Base-by-base conservation (phyloP, 106 monocot genomes). In the Gastrodia elata region DNA sequence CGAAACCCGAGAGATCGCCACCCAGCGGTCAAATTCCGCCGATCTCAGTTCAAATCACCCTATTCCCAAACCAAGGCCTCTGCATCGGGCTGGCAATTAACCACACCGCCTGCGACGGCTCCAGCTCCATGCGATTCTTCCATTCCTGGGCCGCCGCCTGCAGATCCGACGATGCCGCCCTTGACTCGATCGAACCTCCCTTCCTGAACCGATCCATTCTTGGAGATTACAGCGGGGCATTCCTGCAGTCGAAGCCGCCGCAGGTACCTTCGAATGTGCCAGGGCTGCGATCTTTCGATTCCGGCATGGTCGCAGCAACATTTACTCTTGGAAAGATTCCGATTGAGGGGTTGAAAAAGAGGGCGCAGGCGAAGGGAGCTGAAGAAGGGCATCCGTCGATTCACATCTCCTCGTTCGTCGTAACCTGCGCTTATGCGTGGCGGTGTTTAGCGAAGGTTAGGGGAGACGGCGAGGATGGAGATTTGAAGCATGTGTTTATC, bases 371-470 rank as follows among this genome's bases (percentile, higher is more conserved):
- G 8, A 37, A 49, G 36, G 39, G 42, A 2, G 69, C 1, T 18
- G 37, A 38, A 36, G 32, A 61, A 61, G 61, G 32, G 28, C 35
- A 35, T 6, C 30, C 67, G 13, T 38, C 38, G 8, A 38, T 74
- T 42, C 69, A 69, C 40, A 64, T 61, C 41, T 83, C 83, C 15
- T 7, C 86, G 5, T 86, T 69, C 16, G 74, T 65, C 2, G 77
- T 77, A 43, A 70, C 61, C 4, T 74, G 59, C n/a, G 80, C 77
- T 2, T 71, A 77, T 73, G 64, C 38, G 3, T 84, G 77, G 84
- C 14, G 35, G 0, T 71, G 75, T 42, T 28, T 73, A 7, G 39
- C 65, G 25, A 74, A 49, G 25, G 25, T 78, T 30, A 42, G n/a
- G 25, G 58, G 57, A 24, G 39, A 43, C 3, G 40, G 16, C 18